These are phyloP conservation scores for Corchorus capsularis DNA, from an alignment of 345 rosid genomes.

Conservation along the genomic window DNA sequence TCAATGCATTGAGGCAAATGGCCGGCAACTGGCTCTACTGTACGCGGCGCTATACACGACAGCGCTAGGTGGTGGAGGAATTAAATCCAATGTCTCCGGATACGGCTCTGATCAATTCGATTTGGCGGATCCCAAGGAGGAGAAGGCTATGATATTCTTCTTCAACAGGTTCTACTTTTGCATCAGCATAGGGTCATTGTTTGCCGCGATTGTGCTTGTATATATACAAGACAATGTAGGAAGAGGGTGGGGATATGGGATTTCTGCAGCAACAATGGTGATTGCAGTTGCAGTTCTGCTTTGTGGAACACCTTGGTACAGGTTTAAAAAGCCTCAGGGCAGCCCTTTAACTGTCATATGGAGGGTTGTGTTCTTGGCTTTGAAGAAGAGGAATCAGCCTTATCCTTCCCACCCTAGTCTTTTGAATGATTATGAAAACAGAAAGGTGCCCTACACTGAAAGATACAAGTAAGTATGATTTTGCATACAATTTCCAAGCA, in stretches of 20 bases:
- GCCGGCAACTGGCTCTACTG: constrained; percentile 65
- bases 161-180: constrained; percentile 71
- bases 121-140: constrained; percentile 69
- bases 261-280: constrained; percentile 80
- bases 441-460: constrained; percentile 59
- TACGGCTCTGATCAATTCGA: constrained; percentile 96
- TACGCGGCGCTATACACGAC: constrained; percentile 78
- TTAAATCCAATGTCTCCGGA: constrained; percentile 90
- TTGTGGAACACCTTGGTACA: constrained; percentile 60
- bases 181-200: constrained; percentile 80
- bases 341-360: constrained; percentile 84
- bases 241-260: constrained; percentile 94
- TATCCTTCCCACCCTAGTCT: constrained; percentile 60
- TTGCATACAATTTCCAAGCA: not conserved
- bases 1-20: constrained; percentile 69
- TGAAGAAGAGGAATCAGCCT: constrained; percentile 64
- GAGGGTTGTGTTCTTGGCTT: constrained; percentile 73
- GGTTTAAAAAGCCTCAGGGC: constrained; percentile 75
- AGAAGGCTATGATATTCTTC: constrained; percentile 77
- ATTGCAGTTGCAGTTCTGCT: constrained; percentile 61
- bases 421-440: constrained; percentile 55
- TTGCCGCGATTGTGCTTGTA: constrained; percentile 71
- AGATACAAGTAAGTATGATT: constrained; percentile 49
- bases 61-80: constrained; percentile 89
- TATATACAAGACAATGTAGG: constrained; percentile 89